Conservation (phyloP, 2,329 filamentous ascomycete species). For the Cordyceps farinosa region DNA sequence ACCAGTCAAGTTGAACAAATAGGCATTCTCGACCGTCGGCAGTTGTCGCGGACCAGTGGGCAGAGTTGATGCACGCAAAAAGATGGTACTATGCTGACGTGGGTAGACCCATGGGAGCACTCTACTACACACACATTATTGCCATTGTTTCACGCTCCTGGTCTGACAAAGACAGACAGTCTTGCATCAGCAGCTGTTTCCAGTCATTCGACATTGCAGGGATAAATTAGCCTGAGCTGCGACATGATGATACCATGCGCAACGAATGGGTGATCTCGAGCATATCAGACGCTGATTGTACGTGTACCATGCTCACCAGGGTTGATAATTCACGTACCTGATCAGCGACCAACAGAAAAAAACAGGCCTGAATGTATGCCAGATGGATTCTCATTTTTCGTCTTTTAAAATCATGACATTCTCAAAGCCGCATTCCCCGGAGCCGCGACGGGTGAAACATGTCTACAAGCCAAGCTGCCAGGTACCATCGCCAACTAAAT, state of each 20-base stretch:
- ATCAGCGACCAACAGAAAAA: neutral
- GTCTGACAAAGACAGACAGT: neutral
- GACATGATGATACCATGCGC: neutral
- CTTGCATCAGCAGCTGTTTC: neutral
- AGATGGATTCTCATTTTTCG: neutral
- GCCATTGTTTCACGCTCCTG: neutral
- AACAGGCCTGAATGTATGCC: neutral
- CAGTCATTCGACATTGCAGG: neutral
- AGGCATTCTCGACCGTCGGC: neutral
- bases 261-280: too few relatives aligned
- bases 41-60: neutral
- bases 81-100: neutral
- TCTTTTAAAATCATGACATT: neutral
- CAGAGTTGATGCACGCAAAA: neutral
- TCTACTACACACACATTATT: neutral
- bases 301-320: too few relatives aligned
- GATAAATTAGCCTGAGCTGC: neutral
- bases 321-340: too few relatives aligned
- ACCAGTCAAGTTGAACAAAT: neutral
- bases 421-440: neutral
- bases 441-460: neutral
- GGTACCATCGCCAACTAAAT: neutral
- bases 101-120: neutral
- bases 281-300: too few relatives aligned
- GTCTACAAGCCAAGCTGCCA: neutral